Percentiles rank a stretch among this genome's conserved stretches.
Evolutionary conservation across 164 flowering plant species (phyloP).

Genomic region (Protea cynaroides): DNA sequence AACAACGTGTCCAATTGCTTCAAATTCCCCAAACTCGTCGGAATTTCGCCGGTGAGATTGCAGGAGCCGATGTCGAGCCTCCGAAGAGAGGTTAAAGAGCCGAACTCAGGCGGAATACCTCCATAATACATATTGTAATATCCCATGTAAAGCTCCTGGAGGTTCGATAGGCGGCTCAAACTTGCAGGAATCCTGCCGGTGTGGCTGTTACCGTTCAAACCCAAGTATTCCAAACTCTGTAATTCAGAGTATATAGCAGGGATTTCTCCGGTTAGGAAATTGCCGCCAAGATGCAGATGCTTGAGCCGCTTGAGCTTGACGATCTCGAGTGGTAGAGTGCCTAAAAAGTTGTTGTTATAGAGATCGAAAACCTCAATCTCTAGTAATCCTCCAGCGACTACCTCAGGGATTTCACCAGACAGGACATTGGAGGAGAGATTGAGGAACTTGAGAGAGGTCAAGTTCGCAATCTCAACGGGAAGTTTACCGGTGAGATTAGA

Average conservation of each 20-base stretch:
- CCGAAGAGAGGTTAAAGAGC: slow-evolving; percentile 32
- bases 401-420: slow-evolving; percentile 40
- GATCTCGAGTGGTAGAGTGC: slow-evolving; percentile 46
- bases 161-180: slow-evolving; percentile 33
- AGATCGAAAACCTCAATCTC: slow-evolving; percentile 57
- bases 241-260: slow-evolving; percentile 53
- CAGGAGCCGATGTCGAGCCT: slow-evolving; percentile 52
- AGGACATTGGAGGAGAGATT: slow-evolving; percentile 62
- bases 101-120: slow-evolving; percentile 68
- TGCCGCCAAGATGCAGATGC: slow-evolving; percentile 61
- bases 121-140: slow-evolving; percentile 40
- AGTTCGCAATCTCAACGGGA: slow-evolving; percentile 43
- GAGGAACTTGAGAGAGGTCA: slow-evolving; percentile 41
- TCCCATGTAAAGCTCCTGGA: slow-evolving; percentile 38
- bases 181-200: slow-evolving; percentile 53
- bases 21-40: slow-evolving; percentile 44
- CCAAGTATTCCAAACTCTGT: slow-evolving; percentile 47
- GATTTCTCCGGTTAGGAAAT: slow-evolving; percentile 64
- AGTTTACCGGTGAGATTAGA: slow-evolving; percentile 58
- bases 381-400: slow-evolving; percentile 20
- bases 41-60: slow-evolving; percentile 71
- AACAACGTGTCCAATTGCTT: slow-evolving; percentile 51
- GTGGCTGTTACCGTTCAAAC: slow-evolving; percentile 48
- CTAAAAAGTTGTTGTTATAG: slow-evolving; percentile 69
- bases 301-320: slow-evolving; percentile 34